Percentiles rank a stretch among this genome's conserved stretches.
Conservation (phyloP, 495 filamentous ascomycete species). For the Recurvomyces mirabilis region DNA sequence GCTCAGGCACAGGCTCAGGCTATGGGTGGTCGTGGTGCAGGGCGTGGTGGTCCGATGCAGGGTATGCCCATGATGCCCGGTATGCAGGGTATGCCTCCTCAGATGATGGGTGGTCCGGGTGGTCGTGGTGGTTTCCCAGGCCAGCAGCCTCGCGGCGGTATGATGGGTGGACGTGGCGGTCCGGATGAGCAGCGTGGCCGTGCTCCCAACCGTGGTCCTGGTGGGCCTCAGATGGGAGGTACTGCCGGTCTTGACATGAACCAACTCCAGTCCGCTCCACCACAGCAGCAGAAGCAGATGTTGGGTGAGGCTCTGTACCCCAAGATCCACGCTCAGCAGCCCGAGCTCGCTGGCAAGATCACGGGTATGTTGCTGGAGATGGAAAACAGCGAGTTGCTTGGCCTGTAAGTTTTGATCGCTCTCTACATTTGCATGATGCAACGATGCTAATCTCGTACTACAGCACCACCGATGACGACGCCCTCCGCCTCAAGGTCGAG, state of each 20-base stretch:
- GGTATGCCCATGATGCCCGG: slow-evolving; percentile 57
- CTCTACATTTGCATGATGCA: slow-evolving; percentile 18
- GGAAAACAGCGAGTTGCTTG: slow-evolving; percentile 86
- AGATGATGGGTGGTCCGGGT: slow-evolving; percentile 48
- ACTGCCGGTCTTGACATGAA: slow-evolving; percentile 30
- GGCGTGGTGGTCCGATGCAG: slow-evolving; percentile 59
- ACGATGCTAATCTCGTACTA: slow-evolving; percentile 23
- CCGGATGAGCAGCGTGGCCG: slow-evolving; percentile 26
- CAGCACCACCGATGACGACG: slow-evolving; percentile 80
- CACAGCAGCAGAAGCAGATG: slow-evolving; percentile 87
- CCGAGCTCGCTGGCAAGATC: slow-evolving; percentile 94
- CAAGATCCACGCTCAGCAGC: slow-evolving; percentile 88
- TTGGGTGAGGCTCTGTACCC: slow-evolving; percentile 95
- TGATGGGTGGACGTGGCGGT: slow-evolving; percentile 31
- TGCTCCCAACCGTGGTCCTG: slow-evolving; percentile 16
- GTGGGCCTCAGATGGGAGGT: slow-evolving; percentile 25
- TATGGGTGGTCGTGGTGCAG: slow-evolving; percentile 57
- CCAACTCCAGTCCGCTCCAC: slow-evolving; percentile 43
- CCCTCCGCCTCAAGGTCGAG: slow-evolving; percentile 87
- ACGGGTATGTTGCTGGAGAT: slow-evolving; percentile 99
- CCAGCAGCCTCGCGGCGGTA: slow-evolving; percentile 37
- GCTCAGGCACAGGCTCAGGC: slow-evolving; percentile 50
- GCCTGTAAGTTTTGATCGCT: slow-evolving; percentile 73
- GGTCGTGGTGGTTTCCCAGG: slow-evolving; percentile 44
- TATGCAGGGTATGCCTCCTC: slow-evolving; percentile 49